phyloP scores from a whole-genome alignment of 2,329 filamentous ascomycete genomes.

The Trichoderma sp. region DNA sequence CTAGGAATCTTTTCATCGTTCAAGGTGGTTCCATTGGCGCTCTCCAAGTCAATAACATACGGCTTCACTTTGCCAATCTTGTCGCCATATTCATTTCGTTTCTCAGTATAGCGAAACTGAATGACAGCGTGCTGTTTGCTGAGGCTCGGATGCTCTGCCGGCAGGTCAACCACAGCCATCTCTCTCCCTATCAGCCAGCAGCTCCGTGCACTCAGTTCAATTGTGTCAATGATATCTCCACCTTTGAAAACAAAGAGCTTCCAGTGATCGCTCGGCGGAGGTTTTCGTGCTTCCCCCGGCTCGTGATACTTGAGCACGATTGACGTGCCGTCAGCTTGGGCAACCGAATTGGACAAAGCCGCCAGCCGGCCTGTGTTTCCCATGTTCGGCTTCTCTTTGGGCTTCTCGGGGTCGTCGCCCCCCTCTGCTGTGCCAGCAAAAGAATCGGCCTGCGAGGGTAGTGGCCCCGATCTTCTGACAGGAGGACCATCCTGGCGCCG shows the following conservation, averaged over 20 bases:
- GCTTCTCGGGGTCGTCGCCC: slow-evolving; percentile 53
- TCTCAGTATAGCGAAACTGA: slow-evolving; percentile 86
- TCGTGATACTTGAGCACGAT: slow-evolving; percentile 96
- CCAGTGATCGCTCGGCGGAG: slow-evolving; percentile 78
- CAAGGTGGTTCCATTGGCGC: slow-evolving; percentile 84
- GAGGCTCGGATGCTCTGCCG: slow-evolving; percentile 86
- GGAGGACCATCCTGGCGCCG: slow-evolving; percentile 34
- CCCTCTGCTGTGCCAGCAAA: slow-evolving; percentile 57
- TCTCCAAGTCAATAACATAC: slow-evolving; percentile 92
- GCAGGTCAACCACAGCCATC: slow-evolving; percentile 76
- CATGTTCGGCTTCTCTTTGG: slow-evolving; percentile 90
- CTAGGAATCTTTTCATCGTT: slow-evolving; percentile 75
- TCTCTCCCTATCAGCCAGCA: slow-evolving; percentile 93
- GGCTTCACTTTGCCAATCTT: slow-evolving; percentile 78
- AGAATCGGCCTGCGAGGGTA: slow-evolving; percentile 63
- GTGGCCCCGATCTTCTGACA: slow-evolving; percentile 49
- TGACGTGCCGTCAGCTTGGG: slow-evolving; percentile 71
- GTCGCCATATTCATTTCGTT: slow-evolving; percentile 85
- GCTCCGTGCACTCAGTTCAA: slow-evolving; percentile 74
- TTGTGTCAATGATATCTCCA: slow-evolving; percentile 75
- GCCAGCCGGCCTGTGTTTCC: slow-evolving; percentile 79
- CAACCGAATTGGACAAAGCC: slow-evolving; percentile 78
- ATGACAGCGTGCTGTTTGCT: slow-evolving; percentile 96
- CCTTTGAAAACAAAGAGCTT: slow-evolving; percentile 93
- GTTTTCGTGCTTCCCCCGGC: slow-evolving; percentile 88